These are phyloP conservation scores for Dacryopinax spathularia DNA, from an alignment of 768 basidiomycete genomes.

Conservation along the genomic window DNA sequence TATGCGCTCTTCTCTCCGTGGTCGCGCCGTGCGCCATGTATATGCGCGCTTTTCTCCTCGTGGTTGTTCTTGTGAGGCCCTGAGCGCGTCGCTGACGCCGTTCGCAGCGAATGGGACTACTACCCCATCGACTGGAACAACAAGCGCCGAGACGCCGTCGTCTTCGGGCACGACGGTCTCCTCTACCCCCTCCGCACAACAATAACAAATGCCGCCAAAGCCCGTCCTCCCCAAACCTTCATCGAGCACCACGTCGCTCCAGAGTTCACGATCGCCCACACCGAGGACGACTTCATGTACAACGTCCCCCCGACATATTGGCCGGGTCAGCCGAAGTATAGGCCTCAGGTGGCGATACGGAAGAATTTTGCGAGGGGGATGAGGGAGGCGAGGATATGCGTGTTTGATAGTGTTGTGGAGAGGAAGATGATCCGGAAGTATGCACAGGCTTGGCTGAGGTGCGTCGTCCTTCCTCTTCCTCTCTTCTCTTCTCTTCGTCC, in stretches of 20 bases:
- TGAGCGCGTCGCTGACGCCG: neutral
- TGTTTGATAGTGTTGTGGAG: constrained; percentile 18
- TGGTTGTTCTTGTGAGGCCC: too few species aligned
- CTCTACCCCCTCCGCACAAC: constrained; percentile 23
- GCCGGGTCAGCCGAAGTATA: constrained; percentile 16
- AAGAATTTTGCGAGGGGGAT: constrained; percentile 21
- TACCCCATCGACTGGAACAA: constrained; percentile 19
- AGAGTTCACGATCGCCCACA: constrained; percentile 17
- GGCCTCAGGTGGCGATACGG: constrained; percentile 15
- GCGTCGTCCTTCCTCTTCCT: constrained; percentile 2
- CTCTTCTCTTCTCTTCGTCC: constrained; percentile 4
- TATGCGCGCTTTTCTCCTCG: too few species aligned
- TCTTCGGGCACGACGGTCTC: constrained; percentile 23
- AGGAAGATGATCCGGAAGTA: constrained; percentile 10
- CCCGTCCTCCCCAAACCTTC: neutral
- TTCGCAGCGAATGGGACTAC: constrained; percentile 24
- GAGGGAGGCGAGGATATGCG: constrained; percentile 20
- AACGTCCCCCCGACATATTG: constrained; percentile 20
- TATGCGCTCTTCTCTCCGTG: too few species aligned
- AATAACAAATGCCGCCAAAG: constrained; percentile 14
- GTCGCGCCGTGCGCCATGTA: too few species aligned
- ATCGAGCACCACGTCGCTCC: constrained; percentile 20
- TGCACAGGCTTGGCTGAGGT: constrained; percentile 9
- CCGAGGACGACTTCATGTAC: constrained; percentile 9
- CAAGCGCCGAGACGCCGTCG: constrained; percentile 17